phyloP scores from a whole-genome alignment of 2,329 filamentous ascomycete genomes.

The Nemania diffusa region DNA sequence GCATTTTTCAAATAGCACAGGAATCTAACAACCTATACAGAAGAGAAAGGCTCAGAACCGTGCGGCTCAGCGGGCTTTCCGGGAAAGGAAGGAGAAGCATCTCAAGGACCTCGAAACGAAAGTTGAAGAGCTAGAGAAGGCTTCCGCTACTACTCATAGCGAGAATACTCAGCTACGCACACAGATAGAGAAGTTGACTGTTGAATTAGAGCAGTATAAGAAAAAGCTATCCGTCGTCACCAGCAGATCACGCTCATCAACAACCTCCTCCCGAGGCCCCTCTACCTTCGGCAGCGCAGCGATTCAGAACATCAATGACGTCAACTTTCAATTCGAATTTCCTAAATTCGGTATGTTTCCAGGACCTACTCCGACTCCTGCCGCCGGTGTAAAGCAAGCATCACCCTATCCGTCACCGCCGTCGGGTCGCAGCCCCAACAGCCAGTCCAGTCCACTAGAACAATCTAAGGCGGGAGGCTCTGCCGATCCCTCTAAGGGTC shows the following conservation, averaged over 20 bases:
- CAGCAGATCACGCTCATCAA: constrained; percentile 44
- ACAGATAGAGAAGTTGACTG: constrained; percentile 88
- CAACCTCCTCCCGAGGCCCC: constrained; percentile 54
- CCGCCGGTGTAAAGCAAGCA: constrained; percentile 33
- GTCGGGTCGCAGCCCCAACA: constrained; percentile 45
- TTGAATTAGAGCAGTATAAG: constrained; percentile 89
- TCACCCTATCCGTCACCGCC: constrained; percentile 44
- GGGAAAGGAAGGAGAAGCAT: constrained; percentile 94
- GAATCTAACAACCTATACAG: constrained; percentile 58
- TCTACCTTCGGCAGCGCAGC: constrained; percentile 58
- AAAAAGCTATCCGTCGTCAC: constrained; percentile 77
- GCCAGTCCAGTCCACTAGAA: constrained; percentile 51
- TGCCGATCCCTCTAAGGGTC: constrained; percentile 51
- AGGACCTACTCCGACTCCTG: constrained; percentile 50
- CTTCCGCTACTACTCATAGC: constrained; percentile 81
- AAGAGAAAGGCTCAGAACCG: constrained; percentile 97
- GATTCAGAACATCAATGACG: constrained; percentile 72
- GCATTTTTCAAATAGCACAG: constrained; percentile 30
- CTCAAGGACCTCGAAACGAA: constrained; percentile 85
- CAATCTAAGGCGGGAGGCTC: constrained; percentile 48
- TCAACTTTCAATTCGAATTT: constrained; percentile 95
- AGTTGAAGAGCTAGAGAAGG: constrained; percentile 80
- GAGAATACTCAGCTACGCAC: constrained; percentile 86
- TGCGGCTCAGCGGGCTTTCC: constrained; percentile 91
- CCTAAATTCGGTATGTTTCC: constrained; percentile 87